Evolutionary conservation across 345 rosid genomes (phyloP), one percentile per base, ranked within the genome.

Genomic region (Corchorus olitorius): DNA sequence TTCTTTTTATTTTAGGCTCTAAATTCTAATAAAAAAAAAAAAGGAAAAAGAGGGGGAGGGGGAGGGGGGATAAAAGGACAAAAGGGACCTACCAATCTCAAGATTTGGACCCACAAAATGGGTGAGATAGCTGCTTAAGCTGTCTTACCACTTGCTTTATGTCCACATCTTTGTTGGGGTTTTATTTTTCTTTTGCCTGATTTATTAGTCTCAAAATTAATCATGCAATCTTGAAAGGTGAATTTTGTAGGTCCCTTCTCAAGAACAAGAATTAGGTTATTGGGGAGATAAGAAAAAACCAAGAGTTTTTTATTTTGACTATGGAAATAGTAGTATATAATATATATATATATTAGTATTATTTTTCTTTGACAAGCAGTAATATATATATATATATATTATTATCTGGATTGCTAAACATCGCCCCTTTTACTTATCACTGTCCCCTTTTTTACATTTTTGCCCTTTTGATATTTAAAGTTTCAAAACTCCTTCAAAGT

Each of bases 191-290:
- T 6, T 2, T 6, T 6, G 22, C 17, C 7, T 7, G 0, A 2
- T 20, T 16, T 39, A 39, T 4, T 14, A 39, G 67, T 77, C 76
- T 14, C 34, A 43, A 48, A 71, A 27, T 39, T 71, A 74, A 85
- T 80, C 79, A 76, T 78, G 45, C 17, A 33, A 35, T 61, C 75
- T 72, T 58, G 83, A 74, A 77, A 75, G 76, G 63, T n/a, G 2
- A 35, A 37, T 27, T 8, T 7, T 16, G 22, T 13, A 70, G 74
- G n/a, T 33, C 62, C 27, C 0, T 3, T 11, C 10, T 13, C 17
- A 33, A 9, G 27, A n/a, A 27, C 0, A 35, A 16, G 16, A 14
- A 63, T 16, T 67, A 4, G 65, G 52, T 64, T 55, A 3, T 39
- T 39, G 43, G 43, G 43, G 27, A 27, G 27, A 27, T 27, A 27